Base-by-base conservation (phyloP, 345 rosid genomes). In the Leavenworthia alabamica region DNA sequence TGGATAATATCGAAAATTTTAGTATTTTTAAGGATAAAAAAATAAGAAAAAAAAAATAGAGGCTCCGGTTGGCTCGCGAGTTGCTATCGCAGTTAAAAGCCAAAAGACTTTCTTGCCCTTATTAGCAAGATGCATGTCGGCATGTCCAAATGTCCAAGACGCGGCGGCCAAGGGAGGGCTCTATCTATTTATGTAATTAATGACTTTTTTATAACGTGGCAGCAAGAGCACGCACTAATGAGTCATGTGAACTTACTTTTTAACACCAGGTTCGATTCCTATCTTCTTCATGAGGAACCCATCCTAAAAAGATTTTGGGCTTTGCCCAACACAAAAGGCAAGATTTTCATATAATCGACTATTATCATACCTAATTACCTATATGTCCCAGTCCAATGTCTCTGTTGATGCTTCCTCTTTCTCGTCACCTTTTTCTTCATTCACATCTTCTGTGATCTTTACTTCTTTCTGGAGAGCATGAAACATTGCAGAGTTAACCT, bases 401-500 rank as follows among this genome's bases (percentile, higher is more conserved):
- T 70, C 50, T 31, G 50, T 37, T 43, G 75, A 56, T 23, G 65
- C 65, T n/a, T n/a, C n/a, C 17, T 23, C 64, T 40, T 57, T 42
- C 42, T 71, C 49, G 11, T 41, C 56, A 3, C 45, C 54, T 17
- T 13, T 58, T 43, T 58, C 61, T 17, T 64, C 49, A 7, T 35
- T 48, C 60, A 48, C 62, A 33, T 58, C 71, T 35, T 57, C 61
- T 0, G 22, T 50, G 44, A 37, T 71, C 49, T 64, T 37, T 36
- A 23, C 11, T 28, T 58, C 61, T 59, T 28, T 46, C 60, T 72
- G 68, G 37, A 80, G 74, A 61, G 74, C 82, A 63, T 46, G 73
- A 6, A 68, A 80, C 43, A 78, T 44, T 12, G 72, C 47, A 67
- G 69, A 63, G 67, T 82, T 83, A 67, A 86, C 86, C 80, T 79